Evolutionary conservation across 768 basidiomycete genomes (phyloP).

Genomic region (Mycena albidolilacea): DNA sequence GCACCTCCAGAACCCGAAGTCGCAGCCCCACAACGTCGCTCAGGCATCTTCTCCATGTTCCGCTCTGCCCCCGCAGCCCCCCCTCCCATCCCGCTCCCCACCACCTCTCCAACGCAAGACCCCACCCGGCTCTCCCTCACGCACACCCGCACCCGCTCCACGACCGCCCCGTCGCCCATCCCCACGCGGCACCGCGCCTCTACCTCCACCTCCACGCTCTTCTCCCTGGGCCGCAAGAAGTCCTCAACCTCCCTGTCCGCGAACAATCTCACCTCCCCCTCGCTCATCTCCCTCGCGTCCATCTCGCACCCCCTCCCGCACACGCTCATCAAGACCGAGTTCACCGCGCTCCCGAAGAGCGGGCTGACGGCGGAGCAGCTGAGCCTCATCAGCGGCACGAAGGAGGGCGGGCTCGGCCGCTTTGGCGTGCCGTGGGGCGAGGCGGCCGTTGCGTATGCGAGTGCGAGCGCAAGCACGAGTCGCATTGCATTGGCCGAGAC

Average conservation of each 20-base stretch:
- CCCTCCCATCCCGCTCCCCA: constrained; percentile 39
- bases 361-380: constrained; percentile 78
- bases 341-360: constrained; percentile 70
- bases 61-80: constrained; percentile 50
- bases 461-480: constrained; percentile 36
- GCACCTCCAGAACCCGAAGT: constrained; percentile 42
- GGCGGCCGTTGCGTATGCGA: constrained; percentile 77
- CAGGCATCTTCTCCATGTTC: constrained; percentile 62
- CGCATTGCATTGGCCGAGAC: constrained; percentile 29
- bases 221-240: constrained; percentile 64
- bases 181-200: constrained; percentile 52
- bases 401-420: constrained; percentile 70
- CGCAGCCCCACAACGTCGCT: constrained; percentile 49
- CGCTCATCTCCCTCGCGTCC: constrained; percentile 77
- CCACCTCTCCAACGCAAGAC: constrained; percentile 9
- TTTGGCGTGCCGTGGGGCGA: constrained; percentile 86
- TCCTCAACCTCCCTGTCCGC: constrained; percentile 58
- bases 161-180: constrained; percentile 41
- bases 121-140: constrained; percentile 23
- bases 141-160: constrained; percentile 42
- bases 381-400: constrained; percentile 73
- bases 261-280: constrained; percentile 71
- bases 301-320: constrained; percentile 86
- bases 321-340: constrained; percentile 79
- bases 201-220: constrained; percentile 61